Conservation (phyloP, 2,329 filamentous ascomycete species). For the Penicillium verrucosum region DNA sequence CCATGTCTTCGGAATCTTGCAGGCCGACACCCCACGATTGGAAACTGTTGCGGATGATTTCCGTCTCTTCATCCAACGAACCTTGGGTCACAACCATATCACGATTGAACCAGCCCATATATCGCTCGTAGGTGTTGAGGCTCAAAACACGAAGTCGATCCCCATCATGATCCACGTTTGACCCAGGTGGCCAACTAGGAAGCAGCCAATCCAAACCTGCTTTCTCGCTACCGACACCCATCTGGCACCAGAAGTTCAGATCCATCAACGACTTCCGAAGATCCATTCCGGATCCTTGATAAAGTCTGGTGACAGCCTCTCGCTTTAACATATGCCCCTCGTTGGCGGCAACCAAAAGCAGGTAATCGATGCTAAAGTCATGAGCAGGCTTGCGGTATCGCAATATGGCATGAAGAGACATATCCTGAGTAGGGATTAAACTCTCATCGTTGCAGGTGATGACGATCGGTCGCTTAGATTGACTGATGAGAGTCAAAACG, state of each 20-base stretch:
- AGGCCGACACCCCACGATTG: conserved; percentile 65
- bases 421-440: conserved; percentile 68
- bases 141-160: conserved; percentile 75
- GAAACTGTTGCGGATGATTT: conserved; percentile 63
- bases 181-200: conserved; percentile 69
- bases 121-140: conserved; percentile 68
- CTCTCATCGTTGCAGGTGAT: conserved; percentile 92
- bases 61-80: conserved; percentile 54
- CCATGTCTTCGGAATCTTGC: conserved; percentile 53
- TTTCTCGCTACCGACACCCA: conserved; percentile 84
- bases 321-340: conserved; percentile 80
- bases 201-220: conserved; percentile 89
- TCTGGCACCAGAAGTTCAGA: conserved; percentile 95
- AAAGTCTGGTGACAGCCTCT: conserved; percentile 65
- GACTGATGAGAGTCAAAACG: conserved; percentile 69
- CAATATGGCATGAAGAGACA: conserved; percentile 83
- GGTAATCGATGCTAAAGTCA: conserved; percentile 71
- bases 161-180: conserved; percentile 65
- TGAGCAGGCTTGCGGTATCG: conserved; percentile 66
- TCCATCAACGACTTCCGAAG: conserved; percentile 78
- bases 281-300: conserved; percentile 66
- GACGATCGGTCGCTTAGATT: conserved; percentile 87
- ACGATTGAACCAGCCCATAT: conserved; percentile 72
- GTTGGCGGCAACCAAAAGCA: conserved; percentile 77
- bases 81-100: conserved; percentile 51